Base-by-base conservation (phyloP, 192 early-diverging fungal genomes). In the Coemansia sp. region DNA sequence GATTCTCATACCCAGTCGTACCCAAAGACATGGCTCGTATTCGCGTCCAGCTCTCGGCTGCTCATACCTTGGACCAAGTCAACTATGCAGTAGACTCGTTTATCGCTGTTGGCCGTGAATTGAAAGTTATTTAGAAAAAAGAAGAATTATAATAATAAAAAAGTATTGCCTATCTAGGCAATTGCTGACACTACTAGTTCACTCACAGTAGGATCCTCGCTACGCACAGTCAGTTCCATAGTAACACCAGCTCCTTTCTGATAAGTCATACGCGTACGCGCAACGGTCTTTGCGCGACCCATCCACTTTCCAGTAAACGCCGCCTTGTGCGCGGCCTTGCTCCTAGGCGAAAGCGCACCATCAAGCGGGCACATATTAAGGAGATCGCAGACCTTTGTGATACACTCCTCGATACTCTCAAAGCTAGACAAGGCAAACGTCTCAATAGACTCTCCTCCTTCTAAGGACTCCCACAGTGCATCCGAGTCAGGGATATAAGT, bases 321-420 rank as follows among this genome's bases (percentile, higher is more conserved):
- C 29, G 96, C 86, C 38, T 92, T 88, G 80, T 99, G 98, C 11
- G 94, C 92, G 50, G 82, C 88, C 52, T 88, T 87, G 65, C 73
- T 91, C 73, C 79, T 85, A 35, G 89, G 95, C 39, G 69, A 84
- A 5, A 84, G 87, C 11, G 90, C 87, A 44, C 88, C 87, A 40
- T 96, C 94, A 47, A 87, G 76, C 29, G 92, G 85, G 49, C 87
- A 86, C 96, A 99, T 96, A 22, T 94, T 94, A 60, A 99, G 78
- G 30, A 94, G 76, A 2, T 92, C 87, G 44, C 90, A 72, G 64
- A 99, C 85, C 27, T 68, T 65, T 20, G 63, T 41, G 7, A 78
- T 45, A 39, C 78, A 76, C 47, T 66, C 77, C 64, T 76, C 72
- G 49, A 85, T 80, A 64, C 68, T 74, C 60, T 69, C 68, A 61